Base-by-base conservation (phyloP, 2,329 filamentous ascomycete genomes). In the Exophiala bonariae region DNA sequence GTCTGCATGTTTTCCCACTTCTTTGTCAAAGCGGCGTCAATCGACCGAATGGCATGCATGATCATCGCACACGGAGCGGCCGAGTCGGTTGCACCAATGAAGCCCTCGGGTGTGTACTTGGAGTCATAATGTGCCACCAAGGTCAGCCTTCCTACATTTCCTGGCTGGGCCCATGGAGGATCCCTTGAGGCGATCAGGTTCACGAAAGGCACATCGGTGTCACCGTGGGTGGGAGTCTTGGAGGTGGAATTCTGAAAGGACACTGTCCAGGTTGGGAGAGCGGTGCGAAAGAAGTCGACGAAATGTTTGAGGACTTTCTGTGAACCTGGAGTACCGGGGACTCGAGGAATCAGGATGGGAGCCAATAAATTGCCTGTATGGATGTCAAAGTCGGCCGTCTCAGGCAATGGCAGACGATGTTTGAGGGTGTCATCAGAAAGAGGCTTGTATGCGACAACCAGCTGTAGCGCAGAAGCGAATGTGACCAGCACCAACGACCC, bases 51-150 rank as follows among this genome's bases (percentile, higher is more conserved):
- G 10, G 86, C 82, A 65, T 96, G 88, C 81, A 99, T 79, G 49
- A 99, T 76, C 78, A 97, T 90, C 0, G 93, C 93, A 67, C 92
- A 97, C 8, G 93, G 91, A 14, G 88, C 93, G 1, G 93, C 93
- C 60, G 89, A 96, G 64, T 99, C 93, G 11, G 83, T 95, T 1
- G 92, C 93, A 0, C 93, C 93, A 49, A 99, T 87, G 65, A 99
- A 99, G 1, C 90, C 92, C 51, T 83, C 72, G 0, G 91, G 92
- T 19, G 75, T 75, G 48, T 86, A 77, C 69, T 95, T 87, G 64
- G 84, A 91, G 61, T 99, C 93, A 66, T 96, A 97, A 65, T 99
- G 93, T 32, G 93, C 93, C 5, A 92, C 93, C 44, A 99, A 77
- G 11, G 89, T 92, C 62, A 97, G 71, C 39, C 90, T 76, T 33